Conservation (phyloP, 2,329 filamentous ascomycete genomes). For the Diaporthe capsici region DNA sequence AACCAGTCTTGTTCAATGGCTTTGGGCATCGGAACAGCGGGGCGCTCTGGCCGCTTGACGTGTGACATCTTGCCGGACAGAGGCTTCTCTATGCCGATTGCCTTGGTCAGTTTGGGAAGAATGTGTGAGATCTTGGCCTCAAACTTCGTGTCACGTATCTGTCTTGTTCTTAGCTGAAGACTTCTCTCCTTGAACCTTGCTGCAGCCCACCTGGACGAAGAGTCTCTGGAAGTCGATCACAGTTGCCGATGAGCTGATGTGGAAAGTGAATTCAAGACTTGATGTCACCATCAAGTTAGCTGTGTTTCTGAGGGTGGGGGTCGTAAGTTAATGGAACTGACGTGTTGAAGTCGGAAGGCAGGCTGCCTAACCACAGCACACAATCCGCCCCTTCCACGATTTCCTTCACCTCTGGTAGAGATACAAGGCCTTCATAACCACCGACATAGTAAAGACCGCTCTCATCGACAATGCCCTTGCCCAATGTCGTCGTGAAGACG, state of each 20-base stretch:
- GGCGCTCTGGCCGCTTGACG: neutral
- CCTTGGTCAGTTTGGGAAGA: constrained; percentile 39
- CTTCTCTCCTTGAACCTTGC: neutral
- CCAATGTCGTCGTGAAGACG: constrained; percentile 75
- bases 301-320: neutral
- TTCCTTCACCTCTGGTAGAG: constrained; percentile 47
- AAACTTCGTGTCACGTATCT: constrained; percentile 42
- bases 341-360: constrained; percentile 42
- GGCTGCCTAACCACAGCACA: constrained; percentile 42
- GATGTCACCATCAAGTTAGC: neutral
- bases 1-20: constrained; percentile 41
- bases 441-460: constrained; percentile 72
- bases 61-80: neutral
- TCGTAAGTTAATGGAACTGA: neutral
- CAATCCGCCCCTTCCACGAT: constrained; percentile 40
- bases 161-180: neutral
- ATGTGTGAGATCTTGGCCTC: constrained; percentile 43
- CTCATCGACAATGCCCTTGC: constrained; percentile 75
- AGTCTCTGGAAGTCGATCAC: constrained; percentile 15
- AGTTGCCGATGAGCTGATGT: constrained; percentile 41
- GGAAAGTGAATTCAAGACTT: neutral
- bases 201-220: neutral
- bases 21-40: constrained; percentile 5
- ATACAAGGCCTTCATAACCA: constrained; percentile 74
- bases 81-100: constrained; percentile 31